Conservation (phyloP, 1,284 basidiomycete species). For the Ganoderma multipileum region DNA sequence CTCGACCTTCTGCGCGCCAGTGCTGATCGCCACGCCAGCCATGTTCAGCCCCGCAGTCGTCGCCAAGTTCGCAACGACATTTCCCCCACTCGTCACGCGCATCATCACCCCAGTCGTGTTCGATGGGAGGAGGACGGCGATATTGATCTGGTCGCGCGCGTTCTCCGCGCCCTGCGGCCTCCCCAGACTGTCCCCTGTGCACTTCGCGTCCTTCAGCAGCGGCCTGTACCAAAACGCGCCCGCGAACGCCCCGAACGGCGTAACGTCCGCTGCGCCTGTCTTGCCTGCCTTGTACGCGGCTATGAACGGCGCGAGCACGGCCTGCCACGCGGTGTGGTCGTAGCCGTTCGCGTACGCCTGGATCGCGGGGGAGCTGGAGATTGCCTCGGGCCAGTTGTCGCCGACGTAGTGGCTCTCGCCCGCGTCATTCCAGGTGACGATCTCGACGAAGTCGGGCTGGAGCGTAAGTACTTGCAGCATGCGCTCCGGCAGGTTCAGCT, state of each 20-base stretch:
- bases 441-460: conserved; percentile 52
- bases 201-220: conserved; percentile 18
- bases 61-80: conserved; percentile 18
- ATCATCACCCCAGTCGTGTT: conserved; percentile 18
- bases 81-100: conserved; percentile 19
- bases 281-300: conserved; percentile 22
- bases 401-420: conserved; percentile 52
- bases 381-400: conserved; percentile 45
- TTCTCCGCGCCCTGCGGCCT: conserved; percentile 20
- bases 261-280: conserved; percentile 14
- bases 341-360: conserved; percentile 43
- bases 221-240: conserved; percentile 27
- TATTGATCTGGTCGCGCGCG: conserved; percentile 23
- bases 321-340: conserved; percentile 37
- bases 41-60: conserved; percentile 23
- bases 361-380: conserved; percentile 67
- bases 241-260: conserved; percentile 23
- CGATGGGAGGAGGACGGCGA: conserved; percentile 23
- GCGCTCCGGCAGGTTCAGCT: conserved; percentile 23
- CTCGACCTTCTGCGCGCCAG: conserved; percentile 21
- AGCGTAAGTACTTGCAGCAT: conserved; percentile 23
- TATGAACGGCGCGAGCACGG: conserved; percentile 28
- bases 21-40: conserved; percentile 19
- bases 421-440: conserved; percentile 47
- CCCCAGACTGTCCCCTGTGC: conserved; percentile 19